phyloP scores from a whole-genome alignment of 768 basidiomycete genomes.

The Naganishia antarctica region DNA sequence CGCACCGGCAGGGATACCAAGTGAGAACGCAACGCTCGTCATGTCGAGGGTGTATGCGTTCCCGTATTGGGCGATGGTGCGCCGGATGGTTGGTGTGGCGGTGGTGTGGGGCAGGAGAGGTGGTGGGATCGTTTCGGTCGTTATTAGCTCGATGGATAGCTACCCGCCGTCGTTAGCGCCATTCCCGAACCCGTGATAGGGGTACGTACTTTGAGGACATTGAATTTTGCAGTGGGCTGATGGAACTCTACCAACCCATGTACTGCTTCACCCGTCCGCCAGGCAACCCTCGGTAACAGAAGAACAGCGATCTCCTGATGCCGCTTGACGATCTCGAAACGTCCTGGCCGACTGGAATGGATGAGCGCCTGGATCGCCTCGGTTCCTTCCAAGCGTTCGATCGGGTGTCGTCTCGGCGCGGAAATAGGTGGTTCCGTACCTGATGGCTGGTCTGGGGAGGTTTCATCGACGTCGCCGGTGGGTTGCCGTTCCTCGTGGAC shows the following conservation, averaged over 20 bases:
- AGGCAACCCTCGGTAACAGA: slow-evolving; percentile 86
- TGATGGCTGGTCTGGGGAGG: no score
- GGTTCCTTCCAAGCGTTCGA: not conserved
- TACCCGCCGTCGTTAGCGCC: not conserved
- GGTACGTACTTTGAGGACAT: slow-evolving; percentile 75
- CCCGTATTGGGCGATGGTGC: slow-evolving; percentile 81
- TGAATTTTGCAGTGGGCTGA: slow-evolving; percentile 59
- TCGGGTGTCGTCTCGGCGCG: not conserved
- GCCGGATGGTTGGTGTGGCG: slow-evolving; percentile 53
- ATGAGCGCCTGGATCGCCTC: slow-evolving; percentile 13
- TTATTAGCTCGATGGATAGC: slow-evolving; percentile 57
- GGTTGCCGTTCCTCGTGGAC: not conserved
- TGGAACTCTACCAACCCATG: slow-evolving; percentile 84
- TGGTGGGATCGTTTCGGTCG: slow-evolving; percentile 64
- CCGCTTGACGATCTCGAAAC: slow-evolving; percentile 93
- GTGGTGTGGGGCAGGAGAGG: slow-evolving; percentile 58
- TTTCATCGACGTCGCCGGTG: no score
- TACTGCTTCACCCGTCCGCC: slow-evolving; percentile 86
- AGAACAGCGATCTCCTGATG: slow-evolving; percentile 81
- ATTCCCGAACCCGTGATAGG: not conserved
- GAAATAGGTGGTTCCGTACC: not conserved
- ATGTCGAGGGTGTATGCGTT: slow-evolving; percentile 68
- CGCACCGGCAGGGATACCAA: slow-evolving; percentile 89
- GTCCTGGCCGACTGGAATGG: slow-evolving; percentile 49
- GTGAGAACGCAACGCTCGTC: slow-evolving; percentile 72